A percentile compares a stretch with the other conserved stretches of the same genome.
phyloP scores from a whole-genome alignment of 306 rosid species.

The Aeschynomene evenia region DNA sequence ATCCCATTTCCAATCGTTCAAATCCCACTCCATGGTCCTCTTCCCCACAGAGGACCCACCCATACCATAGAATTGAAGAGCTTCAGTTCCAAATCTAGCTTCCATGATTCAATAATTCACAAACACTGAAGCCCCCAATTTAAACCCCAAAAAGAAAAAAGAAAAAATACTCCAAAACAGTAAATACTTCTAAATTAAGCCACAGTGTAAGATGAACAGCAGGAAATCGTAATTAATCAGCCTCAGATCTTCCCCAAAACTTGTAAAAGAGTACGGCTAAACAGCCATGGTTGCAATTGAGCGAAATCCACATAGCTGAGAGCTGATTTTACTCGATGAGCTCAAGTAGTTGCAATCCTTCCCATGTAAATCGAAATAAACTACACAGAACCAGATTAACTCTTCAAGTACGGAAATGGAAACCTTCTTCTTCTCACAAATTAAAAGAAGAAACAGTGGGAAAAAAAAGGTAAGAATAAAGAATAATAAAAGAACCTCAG shows the following conservation, averaged over 20 bases:
- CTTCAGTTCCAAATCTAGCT: conserved; percentile 58
- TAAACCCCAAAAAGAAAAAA: neutral
- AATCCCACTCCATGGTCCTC: conserved; percentile 75
- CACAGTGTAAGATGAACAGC: conserved; percentile 26
- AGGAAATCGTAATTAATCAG: conserved; percentile 36
- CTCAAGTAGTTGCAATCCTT: conserved; percentile 22
- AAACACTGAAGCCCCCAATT: neutral
- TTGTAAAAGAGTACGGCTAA: conserved; percentile 48
- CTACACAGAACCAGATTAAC: neutral
- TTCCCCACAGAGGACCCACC: conserved; percentile 48
- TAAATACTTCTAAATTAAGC: conserved; percentile 1
- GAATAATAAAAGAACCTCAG: neutral
- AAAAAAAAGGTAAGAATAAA: neutral
- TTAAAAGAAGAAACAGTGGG: neutral
- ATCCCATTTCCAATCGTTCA: conserved; percentile 83
- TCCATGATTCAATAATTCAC: conserved; percentile 48
- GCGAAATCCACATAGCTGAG: conserved; percentile 48
- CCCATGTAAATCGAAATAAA: conserved; percentile 6
- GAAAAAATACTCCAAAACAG: neutral
- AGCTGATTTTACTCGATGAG: neutral
- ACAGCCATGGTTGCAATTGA: conserved; percentile 53
- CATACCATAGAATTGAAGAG: conserved; percentile 46
- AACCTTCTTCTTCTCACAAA: neutral
- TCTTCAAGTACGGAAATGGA: neutral
- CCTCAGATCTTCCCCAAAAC: conserved; percentile 53